Evolutionary conservation across 2,329 filamentous ascomycete genomes (phyloP), one percentile per base, ranked within the genome.

Genomic region (Ophiostoma pallidulum): DNA sequence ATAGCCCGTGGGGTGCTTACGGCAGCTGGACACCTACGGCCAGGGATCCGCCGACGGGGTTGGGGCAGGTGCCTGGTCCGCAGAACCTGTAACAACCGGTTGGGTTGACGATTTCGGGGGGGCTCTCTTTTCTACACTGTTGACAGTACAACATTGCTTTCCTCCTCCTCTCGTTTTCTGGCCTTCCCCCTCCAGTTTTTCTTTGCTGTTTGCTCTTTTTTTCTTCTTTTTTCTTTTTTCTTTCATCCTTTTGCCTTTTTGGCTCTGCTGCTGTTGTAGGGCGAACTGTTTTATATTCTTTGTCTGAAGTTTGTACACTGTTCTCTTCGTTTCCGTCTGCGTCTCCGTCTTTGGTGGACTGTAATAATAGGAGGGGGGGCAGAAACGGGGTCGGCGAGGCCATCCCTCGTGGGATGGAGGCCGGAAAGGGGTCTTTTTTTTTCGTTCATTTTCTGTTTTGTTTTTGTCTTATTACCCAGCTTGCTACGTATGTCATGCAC

Each of bases 1-100:
- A 48, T 4, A 39, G 45, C 16, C 45, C 45, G 5, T 48, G 41
- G 49, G 46, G 37, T 14, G 41, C 41, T 12, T 40, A 41, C 19
- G 41, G 33, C 19, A 32, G 26, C 16, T 43, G 41, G 41, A 20
- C 26, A 3, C 14, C 35, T 13, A 8, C 44, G 4, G 39, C 45
- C 9, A 41, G 26, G 8, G 38, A 42, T 22, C n/a, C 32, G 18
- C 38, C 45, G 18, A 38, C 13, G 9, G n/a, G 10, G 14, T 7
- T 12, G 8, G 37, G 29, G 20, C 3, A 20, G 28, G 14, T 9
- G 13, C 18, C 3, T 13, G 22, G 12, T 19, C 18, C 18, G 32
- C 28, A 22, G 32, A 18, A 24, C n/a, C 22, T 16, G 18, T 40
- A 13, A 40, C 4, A 19, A 19, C 19, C 18, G 10, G n/a, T 38